A percentile compares a stretch with the other conserved stretches of the same genome.
Conservation (phyloP, 805 yeast species). For the Candida arabinofermentans region DNA sequence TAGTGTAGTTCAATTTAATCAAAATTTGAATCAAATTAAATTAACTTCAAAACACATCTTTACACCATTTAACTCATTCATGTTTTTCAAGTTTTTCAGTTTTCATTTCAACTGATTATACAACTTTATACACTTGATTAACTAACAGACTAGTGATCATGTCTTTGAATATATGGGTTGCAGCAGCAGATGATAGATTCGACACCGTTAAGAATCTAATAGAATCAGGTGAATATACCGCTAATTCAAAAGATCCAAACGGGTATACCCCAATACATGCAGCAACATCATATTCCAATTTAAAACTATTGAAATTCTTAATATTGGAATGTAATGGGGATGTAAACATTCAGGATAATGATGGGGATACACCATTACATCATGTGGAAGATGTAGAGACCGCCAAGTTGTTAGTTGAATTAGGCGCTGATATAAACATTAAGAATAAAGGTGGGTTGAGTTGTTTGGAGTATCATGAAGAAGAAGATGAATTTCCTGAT, state of each 20-base stretch:
- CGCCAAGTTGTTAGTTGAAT: constrained; percentile 63
- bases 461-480: constrained; percentile 68
- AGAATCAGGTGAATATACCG: constrained; percentile 45
- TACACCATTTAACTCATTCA: too few relatives aligned
- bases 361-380: constrained; percentile 95
- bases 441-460: constrained; percentile 75
- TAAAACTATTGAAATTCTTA: constrained; percentile 57
- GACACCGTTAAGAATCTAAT: constrained; percentile 55
- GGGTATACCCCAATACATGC: constrained; percentile 98
- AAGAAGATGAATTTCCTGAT: constrained; percentile 83
- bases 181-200: constrained; percentile 81
- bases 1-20: too few relatives aligned
- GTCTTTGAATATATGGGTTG: constrained; percentile 77
- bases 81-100: too few relatives aligned
- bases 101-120: too few relatives aligned
- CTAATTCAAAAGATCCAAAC: constrained; percentile 81
- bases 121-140: too few relatives aligned
- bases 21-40: too few relatives aligned
- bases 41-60: too few relatives aligned
- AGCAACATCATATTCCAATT: constrained; percentile 89
- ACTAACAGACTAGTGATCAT: too few relatives aligned
- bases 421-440: constrained; percentile 60
- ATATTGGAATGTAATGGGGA: constrained; percentile 60
- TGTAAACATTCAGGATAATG: constrained; percentile 75
- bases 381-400: constrained; percentile 70